Evolutionary conservation across 352 stramenopile species (phyloP), one percentile per base, ranked within the genome.

Genomic region (Pythium aquatile): DNA sequence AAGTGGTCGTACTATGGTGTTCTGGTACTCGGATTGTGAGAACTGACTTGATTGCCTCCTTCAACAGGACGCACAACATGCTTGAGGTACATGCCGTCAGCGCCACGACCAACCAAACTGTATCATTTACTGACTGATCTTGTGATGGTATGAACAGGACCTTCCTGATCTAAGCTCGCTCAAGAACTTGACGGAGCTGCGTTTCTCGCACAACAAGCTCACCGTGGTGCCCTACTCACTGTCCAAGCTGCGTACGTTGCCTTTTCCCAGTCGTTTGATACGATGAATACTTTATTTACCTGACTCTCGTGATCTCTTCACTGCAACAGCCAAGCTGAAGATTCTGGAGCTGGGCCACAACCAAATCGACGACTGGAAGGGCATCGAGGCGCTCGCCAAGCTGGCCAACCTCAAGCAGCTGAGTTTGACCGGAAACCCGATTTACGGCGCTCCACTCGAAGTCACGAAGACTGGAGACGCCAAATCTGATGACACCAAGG

Each of bases 291-390:
- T 14, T 13, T 48, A 7, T 35, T 9, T 28, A 24, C 20, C 44
- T 51, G 17, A 51, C 44, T 29, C 1, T 51, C 44, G 8, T 29
- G 5, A 30, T 14, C 2, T 29, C 20, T 42, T 7, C 11, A 14
- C 17, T 51, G 3, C 20, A 28, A 51, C n/a, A 95, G 86, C 76
- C 24, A 87, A 89, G 46, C 59, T 95, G n/a, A 88, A 86, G 62
- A 83, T 95, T 42, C 52, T 95, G 30, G 87, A 95, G 54, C 66
- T 93, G 10, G 87, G 85, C 26, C 81, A 95, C 70, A 95, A 95
- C 42, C 60, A 81, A 53, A 93, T 95, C 42, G 83, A 93, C 24
- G 83, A 91, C 37, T 95, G 85, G 83, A 74, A 79, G 13, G 81
- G 87, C 26, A 58, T 95, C 5, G 87, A 94, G 61, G 78, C 78